Evolutionary conservation across 441 rosid species (phyloP).

Genomic region (Erodium trifolium): DNA sequence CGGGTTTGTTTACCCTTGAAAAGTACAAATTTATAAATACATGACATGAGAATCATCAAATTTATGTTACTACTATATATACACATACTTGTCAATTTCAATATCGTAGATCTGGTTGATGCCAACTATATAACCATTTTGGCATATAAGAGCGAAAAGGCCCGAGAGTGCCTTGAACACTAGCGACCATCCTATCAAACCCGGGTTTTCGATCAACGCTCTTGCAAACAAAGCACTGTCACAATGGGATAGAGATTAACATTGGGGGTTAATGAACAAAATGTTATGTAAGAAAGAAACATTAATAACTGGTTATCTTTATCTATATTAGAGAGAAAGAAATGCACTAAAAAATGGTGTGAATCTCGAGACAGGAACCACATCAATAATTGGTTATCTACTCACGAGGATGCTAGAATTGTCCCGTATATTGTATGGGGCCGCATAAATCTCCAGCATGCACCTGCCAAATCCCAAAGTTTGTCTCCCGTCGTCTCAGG

Average conservation of each 20-base stretch:
- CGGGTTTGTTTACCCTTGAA: conserved; percentile 83
- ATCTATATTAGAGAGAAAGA: too few species aligned
- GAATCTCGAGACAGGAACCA: too few species aligned
- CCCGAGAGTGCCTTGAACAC: conserved; percentile 73
- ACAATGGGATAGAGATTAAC: not conserved
- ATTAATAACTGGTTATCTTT: too few species aligned
- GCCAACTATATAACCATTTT: conserved; percentile 94
- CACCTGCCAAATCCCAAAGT: conserved; percentile 47
- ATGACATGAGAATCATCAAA: conserved; percentile 6
- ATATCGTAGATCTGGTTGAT: conserved; percentile 93
- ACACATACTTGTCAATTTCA: conserved; percentile 80
- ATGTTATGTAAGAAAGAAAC: too few species aligned
- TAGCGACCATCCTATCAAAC: conserved; percentile 70
- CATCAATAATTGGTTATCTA: not conserved
- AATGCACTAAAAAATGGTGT: too few species aligned
- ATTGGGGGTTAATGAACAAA: too few species aligned
- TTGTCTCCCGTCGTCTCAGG: conserved; percentile 41
- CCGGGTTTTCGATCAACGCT: conserved; percentile 72
- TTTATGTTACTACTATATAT: not conserved
- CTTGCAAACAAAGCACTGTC: conserved; percentile 81
- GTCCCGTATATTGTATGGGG: conserved; percentile 96
- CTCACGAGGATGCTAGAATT: conserved; percentile 70
- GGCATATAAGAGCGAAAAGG: conserved; percentile 77
- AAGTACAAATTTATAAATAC: too few species aligned
- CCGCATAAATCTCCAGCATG: conserved; percentile 91